Evolutionary conservation across 2,329 filamentous ascomycete genomes (phyloP), one percentile per base, ranked within the genome.

Genomic region (Penicillium sp.): DNA sequence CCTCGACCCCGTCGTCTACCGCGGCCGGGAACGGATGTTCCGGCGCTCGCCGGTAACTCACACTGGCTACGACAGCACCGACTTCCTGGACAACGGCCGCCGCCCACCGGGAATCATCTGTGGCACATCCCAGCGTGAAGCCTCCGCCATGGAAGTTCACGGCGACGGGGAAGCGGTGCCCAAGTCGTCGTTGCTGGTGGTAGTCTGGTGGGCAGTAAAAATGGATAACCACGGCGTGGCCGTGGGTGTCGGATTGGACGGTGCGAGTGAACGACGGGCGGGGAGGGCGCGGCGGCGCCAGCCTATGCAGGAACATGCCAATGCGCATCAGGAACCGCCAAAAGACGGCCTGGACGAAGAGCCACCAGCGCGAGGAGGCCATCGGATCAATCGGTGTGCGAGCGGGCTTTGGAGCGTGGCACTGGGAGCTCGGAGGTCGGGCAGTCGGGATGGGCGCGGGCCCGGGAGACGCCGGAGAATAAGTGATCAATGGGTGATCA

Each of bases 251-350:
- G 69, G 75, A 41, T 73, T 74, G 17, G 20, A 86, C 74, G 13
- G 70, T 70, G 30, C 73, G 75, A 32, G 71, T 71, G 64, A 87
- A 87, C 19, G 72, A 65, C 2, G 81, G 81, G 20, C 67, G 69
- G 1, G 80, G 79, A 4, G 83, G 80, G 34, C 75, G 72, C 5
- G 82, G 81, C 28, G 73, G 67, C 1, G 81, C 77, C 43, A 82
- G 65, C 39, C 74, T 76, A 59, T 87, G 83, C 26, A 87, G 67
- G 44, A 76, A 70, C 81, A 86, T 86, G 56, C 82, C 83, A 41
- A 86, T 74, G 42, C 72, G 73, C 77, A 86, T 85, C 28, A 86
- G 70, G 40, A 76, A 73, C 36, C 84, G 76, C 81, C 82, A 86
- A 59, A 82, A 76, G 18, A 73, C 66, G 32, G 84, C 83, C 59